Base-by-base conservation (phyloP, 768 basidiomycete species). In the Lentinula sp. region DNA sequence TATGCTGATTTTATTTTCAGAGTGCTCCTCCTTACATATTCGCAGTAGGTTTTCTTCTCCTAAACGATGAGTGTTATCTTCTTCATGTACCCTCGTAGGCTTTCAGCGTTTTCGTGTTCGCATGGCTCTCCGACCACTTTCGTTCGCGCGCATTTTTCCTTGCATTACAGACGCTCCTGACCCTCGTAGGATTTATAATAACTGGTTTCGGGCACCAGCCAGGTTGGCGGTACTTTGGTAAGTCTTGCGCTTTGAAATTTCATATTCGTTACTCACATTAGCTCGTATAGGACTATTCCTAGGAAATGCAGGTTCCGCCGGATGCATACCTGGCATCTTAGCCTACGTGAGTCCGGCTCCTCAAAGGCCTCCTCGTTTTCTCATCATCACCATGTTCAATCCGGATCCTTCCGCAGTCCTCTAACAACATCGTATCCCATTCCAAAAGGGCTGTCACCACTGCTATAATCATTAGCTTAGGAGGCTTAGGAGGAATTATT, bases 391-490 rank as follows among this genome's bases (percentile, higher is more conserved):
- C 21, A 35, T 32, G 1, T 39, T 45, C 28, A 28, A 28, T 28
- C 28, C 28, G 28, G 0, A 28, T 28, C 28, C 5, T 18, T 28
- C 34, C 4, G 15, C 5, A 83, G 80, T 74, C 79, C 4, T 74
- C 80, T 23, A 82, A 82, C 66, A 83, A 82, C 65, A 70, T 80
- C 28, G 69, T 78, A 61, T 78, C 80, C 4, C 79, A 83, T 61
- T 75, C 77, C 23, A 83, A 82, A 66, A 72, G 78, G 34, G 78
- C 80, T 5, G 75, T 80, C 35, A 76, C 78, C 10, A 79, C 76
- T n/a, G 77, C 76, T 5, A 67, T 80, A 16, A 71, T 78, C n/a
- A 67, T 80, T 43, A 75, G 76, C n/a, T 80, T 79, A 49, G 78
- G 76, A 18, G 78, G 78, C n/a, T 64, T 79, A 42, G 81, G 80